phyloP scores from a whole-genome alignment of 1,284 basidiomycete genomes.

The Erythrobasidium hasegawianum region DNA sequence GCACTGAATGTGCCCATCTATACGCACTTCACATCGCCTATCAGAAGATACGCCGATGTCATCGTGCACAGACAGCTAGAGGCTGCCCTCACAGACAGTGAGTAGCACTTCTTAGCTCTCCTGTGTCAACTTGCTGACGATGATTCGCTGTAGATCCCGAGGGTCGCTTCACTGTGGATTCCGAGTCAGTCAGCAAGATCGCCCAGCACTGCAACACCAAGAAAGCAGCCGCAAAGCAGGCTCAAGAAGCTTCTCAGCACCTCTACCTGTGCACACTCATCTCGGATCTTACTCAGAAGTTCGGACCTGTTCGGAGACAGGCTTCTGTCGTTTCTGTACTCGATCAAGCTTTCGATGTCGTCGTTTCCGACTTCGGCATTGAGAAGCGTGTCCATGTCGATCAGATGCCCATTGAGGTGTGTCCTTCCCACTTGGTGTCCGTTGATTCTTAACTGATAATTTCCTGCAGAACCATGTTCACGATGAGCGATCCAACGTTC shows the following conservation, averaged over 20 bases:
- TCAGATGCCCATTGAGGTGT: slow-evolving; percentile 92
- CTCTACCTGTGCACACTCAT: slow-evolving; percentile 91
- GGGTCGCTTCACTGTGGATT: slow-evolving; percentile 76
- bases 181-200: slow-evolving; percentile 92
- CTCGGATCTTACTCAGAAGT: slow-evolving; percentile 84
- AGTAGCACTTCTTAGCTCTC: slow-evolving; percentile 43
- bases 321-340: slow-evolving; percentile 90
- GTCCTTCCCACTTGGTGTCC: slow-evolving; percentile 39
- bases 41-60: slow-evolving; percentile 72
- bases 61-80: slow-evolving; percentile 96
- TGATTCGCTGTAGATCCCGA: slow-evolving; percentile 7
- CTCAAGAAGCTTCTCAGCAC: slow-evolving; percentile 94
- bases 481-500: slow-evolving; percentile 82
- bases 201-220: slow-evolving; percentile 97
- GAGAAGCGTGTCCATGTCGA: slow-evolving; percentile 98
- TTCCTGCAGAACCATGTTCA: slow-evolving; percentile 74
- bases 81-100: slow-evolving; percentile 70
- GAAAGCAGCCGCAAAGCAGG: slow-evolving; percentile 80
- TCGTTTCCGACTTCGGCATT: slow-evolving; percentile 58
- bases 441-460: neutral
- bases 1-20: slow-evolving; percentile 87
- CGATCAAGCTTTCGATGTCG: slow-evolving; percentile 92
- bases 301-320: slow-evolving; percentile 88
- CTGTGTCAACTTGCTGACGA: too few species aligned
- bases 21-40: slow-evolving; percentile 78